These are phyloP conservation scores for Ophiostoma piceae DNA, from an alignment of 2,329 filamentous ascomycete species.

Conservation along the genomic window DNA sequence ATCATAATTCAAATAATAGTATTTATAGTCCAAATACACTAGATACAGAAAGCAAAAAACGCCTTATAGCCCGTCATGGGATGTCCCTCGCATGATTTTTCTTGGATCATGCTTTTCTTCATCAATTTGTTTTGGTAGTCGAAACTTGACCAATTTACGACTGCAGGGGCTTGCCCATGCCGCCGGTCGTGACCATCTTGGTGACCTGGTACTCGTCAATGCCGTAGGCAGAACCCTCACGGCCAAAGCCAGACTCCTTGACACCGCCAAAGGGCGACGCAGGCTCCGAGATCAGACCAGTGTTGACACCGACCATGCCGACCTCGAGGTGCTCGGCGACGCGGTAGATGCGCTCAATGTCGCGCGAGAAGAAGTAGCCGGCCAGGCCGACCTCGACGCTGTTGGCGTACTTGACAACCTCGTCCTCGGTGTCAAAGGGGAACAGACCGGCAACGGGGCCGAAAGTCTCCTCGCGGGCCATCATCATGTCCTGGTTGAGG, in stretches of 20 bases:
- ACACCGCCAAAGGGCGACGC: constrained; percentile 69
- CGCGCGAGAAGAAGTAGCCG: constrained; percentile 81
- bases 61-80: background rate
- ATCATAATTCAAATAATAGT: background rate
- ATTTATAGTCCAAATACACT: constrained; percentile 14
- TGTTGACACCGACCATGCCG: constrained; percentile 84
- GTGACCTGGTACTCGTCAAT: constrained; percentile 70
- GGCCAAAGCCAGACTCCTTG: constrained; percentile 75
- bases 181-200: constrained; percentile 60
- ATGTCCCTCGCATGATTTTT: background rate
- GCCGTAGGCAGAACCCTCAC: constrained; percentile 72
- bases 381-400: constrained; percentile 78
- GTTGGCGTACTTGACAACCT: constrained; percentile 83
- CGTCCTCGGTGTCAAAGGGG: constrained; percentile 79
- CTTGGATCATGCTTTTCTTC: background rate
- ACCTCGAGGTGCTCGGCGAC: constrained; percentile 69
- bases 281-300: constrained; percentile 58
- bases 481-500: constrained; percentile 78
- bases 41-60: constrained; percentile 11
- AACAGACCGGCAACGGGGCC: constrained; percentile 89
- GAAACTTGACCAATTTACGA: constrained; percentile 1
- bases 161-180: constrained; percentile 53
- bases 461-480: constrained; percentile 88
- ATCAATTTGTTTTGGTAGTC: background rate
- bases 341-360: constrained; percentile 54